These are phyloP conservation scores for Wallacemonas sp. DNA, from an alignment of 208 protist species.

Conservation along the genomic window DNA sequence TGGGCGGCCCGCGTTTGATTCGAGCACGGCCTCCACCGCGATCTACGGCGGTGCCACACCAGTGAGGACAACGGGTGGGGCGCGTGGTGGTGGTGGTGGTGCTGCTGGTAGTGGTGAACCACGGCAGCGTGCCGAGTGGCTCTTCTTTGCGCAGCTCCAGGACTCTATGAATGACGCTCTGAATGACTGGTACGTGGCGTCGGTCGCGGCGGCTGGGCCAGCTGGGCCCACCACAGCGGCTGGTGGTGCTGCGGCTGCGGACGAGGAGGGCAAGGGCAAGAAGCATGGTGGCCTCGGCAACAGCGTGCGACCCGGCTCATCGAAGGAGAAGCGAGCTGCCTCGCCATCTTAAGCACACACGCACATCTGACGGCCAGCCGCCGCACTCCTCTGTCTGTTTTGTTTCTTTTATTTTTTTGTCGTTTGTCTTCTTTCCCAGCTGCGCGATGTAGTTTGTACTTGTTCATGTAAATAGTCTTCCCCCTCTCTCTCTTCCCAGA, in stretches of 20 bases:
- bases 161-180: conserved; percentile 40
- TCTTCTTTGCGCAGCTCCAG: conserved; percentile 44
- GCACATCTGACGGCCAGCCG: too few species aligned
- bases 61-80: background rate
- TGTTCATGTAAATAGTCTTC: background rate
- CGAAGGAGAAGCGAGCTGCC: background rate
- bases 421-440: too few species aligned
- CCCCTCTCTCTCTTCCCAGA: background rate
- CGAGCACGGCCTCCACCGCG: conserved; percentile 9
- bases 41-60: background rate
- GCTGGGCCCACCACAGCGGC: background rate
- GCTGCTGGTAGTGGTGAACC: too few species aligned
- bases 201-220: background rate
- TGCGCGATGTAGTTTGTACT: too few species aligned
- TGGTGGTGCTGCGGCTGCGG: background rate
- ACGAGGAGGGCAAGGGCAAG: background rate
- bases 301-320: background rate
- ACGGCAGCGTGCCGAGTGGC: conserved; percentile 1
- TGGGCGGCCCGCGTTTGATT: background rate
- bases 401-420: background rate
- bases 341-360: background rate
- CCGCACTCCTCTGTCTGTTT: background rate
- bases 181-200: conserved; percentile 23
- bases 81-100: too few species aligned
- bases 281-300: conserved; percentile 1